These are phyloP conservation scores for Linum usitatissimum DNA, from an alignment of 345 rosid genomes.

Conservation along the genomic window DNA sequence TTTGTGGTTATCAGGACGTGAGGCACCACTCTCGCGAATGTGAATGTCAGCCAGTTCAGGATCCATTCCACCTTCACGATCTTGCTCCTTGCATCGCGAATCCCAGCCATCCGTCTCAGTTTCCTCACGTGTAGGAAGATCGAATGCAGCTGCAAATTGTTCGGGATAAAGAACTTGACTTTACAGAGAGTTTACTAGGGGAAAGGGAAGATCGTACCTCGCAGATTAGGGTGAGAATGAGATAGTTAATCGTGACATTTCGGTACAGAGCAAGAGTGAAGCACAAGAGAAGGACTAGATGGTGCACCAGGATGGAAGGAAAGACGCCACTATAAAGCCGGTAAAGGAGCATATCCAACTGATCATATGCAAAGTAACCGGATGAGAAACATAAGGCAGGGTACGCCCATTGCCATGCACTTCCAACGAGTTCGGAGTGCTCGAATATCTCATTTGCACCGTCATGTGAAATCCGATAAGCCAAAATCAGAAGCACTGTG, in stretches of 20 bases:
- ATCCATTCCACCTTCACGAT: conserved; percentile 67
- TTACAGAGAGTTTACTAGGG: neutral
- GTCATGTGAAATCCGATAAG: conserved; percentile 35
- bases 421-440: conserved; percentile 51
- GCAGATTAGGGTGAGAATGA: conserved; percentile 71
- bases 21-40: conserved; percentile 42
- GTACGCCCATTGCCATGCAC: conserved; percentile 73
- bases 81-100: conserved; percentile 49
- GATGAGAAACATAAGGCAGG: conserved; percentile 77
- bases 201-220: conserved; percentile 40
- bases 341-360: conserved; percentile 79
- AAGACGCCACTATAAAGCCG: conserved; percentile 63
- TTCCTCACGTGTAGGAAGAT: conserved; percentile 77
- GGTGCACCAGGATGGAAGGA: conserved; percentile 73
- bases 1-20: conserved; percentile 64
- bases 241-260: conserved; percentile 75
- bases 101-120: conserved; percentile 76
- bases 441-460: conserved; percentile 51
- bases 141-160: conserved; percentile 64
- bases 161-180: neutral
- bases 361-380: conserved; percentile 95
- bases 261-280: conserved; percentile 81
- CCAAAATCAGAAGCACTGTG: conserved; percentile 56
- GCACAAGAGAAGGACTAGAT: conserved; percentile 76
- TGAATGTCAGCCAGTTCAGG: conserved; percentile 57